Percentiles rank a stretch among this genome's conserved stretches.
Conservation (phyloP, 2,329 filamentous ascomycete species). For the Amphichorda felina region DNA sequence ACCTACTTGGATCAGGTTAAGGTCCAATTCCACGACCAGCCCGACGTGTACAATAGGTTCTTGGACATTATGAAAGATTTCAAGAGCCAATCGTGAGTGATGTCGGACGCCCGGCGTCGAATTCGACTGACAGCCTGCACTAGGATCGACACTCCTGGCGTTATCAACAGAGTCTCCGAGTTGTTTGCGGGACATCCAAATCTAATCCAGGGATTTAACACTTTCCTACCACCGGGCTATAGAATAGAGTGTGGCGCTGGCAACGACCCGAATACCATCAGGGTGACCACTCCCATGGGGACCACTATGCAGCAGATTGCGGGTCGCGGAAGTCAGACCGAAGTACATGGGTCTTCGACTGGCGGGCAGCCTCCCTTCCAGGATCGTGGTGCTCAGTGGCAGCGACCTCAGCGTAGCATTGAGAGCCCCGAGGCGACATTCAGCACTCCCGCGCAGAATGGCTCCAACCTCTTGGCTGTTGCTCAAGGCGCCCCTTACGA, state of each 20-base stretch:
- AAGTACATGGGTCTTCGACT: constrained; percentile 21
- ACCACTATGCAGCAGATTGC: constrained; percentile 86
- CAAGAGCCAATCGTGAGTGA: constrained; percentile 81
- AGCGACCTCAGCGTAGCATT: constrained; percentile 27
- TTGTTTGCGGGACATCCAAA: constrained; percentile 93
- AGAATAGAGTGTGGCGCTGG: constrained; percentile 91
- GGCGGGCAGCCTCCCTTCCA: constrained; percentile 32
- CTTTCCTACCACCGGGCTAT: constrained; percentile 90
- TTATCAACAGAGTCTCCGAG: constrained; percentile 92
- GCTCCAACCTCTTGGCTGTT: constrained; percentile 36
- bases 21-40: constrained; percentile 92
- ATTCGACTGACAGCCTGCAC: neutral
- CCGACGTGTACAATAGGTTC: constrained; percentile 94
- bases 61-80: constrained; percentile 99
- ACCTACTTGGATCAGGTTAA: constrained; percentile 98
- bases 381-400: constrained; percentile 40
- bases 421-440: constrained; percentile 52
- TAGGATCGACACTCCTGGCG: constrained; percentile 90
- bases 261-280: constrained; percentile 89
- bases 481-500: constrained; percentile 27
- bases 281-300: constrained; percentile 96
- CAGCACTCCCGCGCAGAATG: constrained; percentile 42
- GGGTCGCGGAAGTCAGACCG: constrained; percentile 32
- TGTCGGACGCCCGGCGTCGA: neutral
- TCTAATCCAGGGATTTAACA: constrained; percentile 96